Evolutionary conservation across 2,329 filamentous ascomycete genomes (phyloP), one percentile per base, ranked within the genome.

Genomic region (Coleophoma cylindrospora): DNA sequence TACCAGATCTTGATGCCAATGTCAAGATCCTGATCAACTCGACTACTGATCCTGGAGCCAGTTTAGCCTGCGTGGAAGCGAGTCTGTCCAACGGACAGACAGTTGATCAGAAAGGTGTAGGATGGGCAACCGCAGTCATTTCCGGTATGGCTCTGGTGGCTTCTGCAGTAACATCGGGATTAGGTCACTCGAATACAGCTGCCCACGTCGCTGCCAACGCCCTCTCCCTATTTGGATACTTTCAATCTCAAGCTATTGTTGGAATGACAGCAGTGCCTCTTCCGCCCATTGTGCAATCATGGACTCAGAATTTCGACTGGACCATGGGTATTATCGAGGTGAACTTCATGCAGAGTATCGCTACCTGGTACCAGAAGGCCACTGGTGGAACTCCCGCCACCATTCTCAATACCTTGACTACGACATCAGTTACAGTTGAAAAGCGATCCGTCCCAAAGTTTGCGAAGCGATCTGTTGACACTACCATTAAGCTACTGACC

Each of bases 291-390:
- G 92, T 95, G 48, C 80, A 88, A 62, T 80, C 91, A 0, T 97
- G 92, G 92, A 96, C 91, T 2, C 91, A 96, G 71, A 92, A 96
- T 71, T 96, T 97, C 73, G 88, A 95, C 66, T 97, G 92, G 92
- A 95, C 87, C 64, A 94, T 97, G 89, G 92, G 92, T 61, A 91
- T 97, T 61, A 95, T 97, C 62, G 81, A 81, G 47, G 78, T 96
- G 40, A 76, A 75, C n/a, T 96, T 95, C 68, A 80, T 96, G 72
- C 90, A 97, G 72, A 76, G 76, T 44, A 88, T 96, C 63, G 89
- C 89, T 54, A 95, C 91, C 34, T 97, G 92, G 92, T 97, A 96
- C 66, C 91, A 96, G 71, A 87, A 91, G 54, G 81, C 92, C 3
- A 97, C 92, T 3, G 92, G 92, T 48, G 92, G 92, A 55, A 90